Evolutionary conservation across 1,139 yeast genomes (phyloP).

Genomic region (Blastobotrys malaysiensis): DNA sequence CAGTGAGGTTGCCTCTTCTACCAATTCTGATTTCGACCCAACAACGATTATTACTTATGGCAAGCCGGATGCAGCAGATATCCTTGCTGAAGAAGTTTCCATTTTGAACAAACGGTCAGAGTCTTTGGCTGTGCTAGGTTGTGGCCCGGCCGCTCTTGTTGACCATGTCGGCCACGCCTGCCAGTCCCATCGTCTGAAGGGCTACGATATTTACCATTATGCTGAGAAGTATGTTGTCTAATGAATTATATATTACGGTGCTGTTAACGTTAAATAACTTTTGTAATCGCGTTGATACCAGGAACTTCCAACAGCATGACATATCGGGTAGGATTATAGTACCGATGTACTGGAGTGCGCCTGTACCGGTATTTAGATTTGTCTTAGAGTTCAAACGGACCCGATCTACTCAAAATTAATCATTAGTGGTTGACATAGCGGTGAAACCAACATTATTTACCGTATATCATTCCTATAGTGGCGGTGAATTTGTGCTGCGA

Average conservation of each 20-base stretch:
- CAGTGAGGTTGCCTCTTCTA: neutral
- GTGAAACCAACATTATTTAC: too few species aligned
- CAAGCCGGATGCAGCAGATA: constrained; percentile 8
- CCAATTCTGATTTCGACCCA: neutral
- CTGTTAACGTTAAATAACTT: too few species aligned
- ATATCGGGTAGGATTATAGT: too few species aligned
- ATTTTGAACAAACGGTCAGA: constrained; percentile 3
- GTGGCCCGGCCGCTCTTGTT: constrained; percentile 38
- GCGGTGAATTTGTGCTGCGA: too few species aligned
- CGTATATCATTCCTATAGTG: too few species aligned
- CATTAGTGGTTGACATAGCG: too few species aligned
- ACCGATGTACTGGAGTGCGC: too few species aligned
- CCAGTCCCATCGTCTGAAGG: constrained; percentile 32
- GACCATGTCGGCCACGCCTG: constrained; percentile 31
- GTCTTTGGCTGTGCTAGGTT: constrained; percentile 36
- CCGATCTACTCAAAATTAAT: too few species aligned
- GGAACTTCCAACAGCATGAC: too few species aligned
- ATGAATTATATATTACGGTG: neutral
- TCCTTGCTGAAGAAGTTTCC: neutral
- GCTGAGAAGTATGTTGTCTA: constrained; percentile 17
- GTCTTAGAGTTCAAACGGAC: too few species aligned
- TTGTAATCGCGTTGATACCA: too few species aligned
- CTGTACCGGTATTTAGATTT: too few species aligned
- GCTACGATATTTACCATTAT: constrained; percentile 21
- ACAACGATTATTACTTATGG: constrained; percentile 1